Evolutionary conservation across 306 rosid species (phyloP).

Genomic region (Oxytropis ochrocephala): DNA sequence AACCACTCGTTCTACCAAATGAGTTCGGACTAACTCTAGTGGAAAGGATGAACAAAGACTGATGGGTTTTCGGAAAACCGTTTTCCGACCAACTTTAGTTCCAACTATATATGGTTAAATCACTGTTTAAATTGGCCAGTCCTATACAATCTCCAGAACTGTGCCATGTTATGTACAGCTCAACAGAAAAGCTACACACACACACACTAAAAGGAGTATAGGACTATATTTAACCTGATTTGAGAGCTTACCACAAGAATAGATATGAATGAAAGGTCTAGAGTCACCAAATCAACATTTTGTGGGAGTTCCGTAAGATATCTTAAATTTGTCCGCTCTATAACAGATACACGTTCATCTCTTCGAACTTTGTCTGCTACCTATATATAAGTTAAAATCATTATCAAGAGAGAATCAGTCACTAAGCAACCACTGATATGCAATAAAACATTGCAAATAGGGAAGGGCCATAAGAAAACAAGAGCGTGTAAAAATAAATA

Average conservation of each 20-base stretch:
- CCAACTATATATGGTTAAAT: too few relatives aligned
- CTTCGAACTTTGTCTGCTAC: slow-evolving; percentile 83
- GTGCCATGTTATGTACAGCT: neutral
- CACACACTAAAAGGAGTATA: neutral
- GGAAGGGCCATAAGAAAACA: neutral
- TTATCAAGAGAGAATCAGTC: neutral
- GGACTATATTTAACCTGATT: neutral
- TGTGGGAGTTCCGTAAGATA: slow-evolving; percentile 79
- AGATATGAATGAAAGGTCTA: slow-evolving; percentile 94
- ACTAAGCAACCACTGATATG: neutral
- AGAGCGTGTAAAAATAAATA: neutral
- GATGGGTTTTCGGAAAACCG: too few relatives aligned
- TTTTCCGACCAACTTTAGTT: too few relatives aligned
- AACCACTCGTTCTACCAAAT: too few relatives aligned
- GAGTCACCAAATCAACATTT: slow-evolving; percentile 83
- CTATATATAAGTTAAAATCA: slow-evolving; percentile 36
- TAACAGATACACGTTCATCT: slow-evolving; percentile 73
- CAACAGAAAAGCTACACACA: neutral
- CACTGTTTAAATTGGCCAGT: too few relatives aligned
- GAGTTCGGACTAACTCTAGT: too few relatives aligned
- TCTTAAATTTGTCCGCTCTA: slow-evolving; percentile 87
- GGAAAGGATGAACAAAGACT: too few relatives aligned
- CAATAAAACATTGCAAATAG: neutral
- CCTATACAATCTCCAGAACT: too few relatives aligned
- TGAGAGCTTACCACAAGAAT: slow-evolving; percentile 70